Evolutionary conservation across 2,329 filamentous ascomycete genomes (phyloP), one percentile per base, ranked within the genome.

Genomic region (Torrubiellomyces zombiae): DNA sequence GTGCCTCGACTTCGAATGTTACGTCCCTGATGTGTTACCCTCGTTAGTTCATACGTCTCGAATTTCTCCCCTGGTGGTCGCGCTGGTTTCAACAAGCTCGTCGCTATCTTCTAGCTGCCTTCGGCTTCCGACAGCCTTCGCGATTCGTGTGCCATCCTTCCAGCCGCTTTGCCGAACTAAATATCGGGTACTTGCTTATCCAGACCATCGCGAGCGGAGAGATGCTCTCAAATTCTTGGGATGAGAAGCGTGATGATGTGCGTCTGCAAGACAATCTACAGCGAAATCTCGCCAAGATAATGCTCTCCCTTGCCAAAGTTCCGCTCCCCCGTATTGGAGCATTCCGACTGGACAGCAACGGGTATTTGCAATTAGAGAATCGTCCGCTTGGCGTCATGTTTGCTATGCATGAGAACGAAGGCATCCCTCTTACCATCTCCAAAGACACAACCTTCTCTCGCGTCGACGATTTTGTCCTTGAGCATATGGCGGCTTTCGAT

Each of bases 301-400:
- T 48, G 20, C 30, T 48, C n/a, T 40, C 40, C 3, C 37, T 49
- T 6, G 38, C 44, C 8, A 38, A 35, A n/a, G 18, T 44, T 14
- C 39, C 37, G 10, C 39, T 39, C 17, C 34, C 40, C 5, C 38
- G 38, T 9, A 43, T 48, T 15, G 43, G 36, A 9, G 21, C 41
- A 13, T 45, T 44, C 20, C 28, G 31, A 3, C 38, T 47, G 32
- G 29, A 37, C 28, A 29, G 48, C 29, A 21, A 29, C 5, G 43
- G 46, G 16, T 49, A 41, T 16, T 33, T 51, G 12, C 33, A 38
- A 11, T 32, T 50, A 23, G 38, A 43, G 8, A 35, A 35, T 19
- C 28, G 34, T 23, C 36, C 32, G 11, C 21, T 37, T 5, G 31
- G 17, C 10, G 18, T 32, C 11, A 15, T 27, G 14, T 28, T 25